Percentiles rank a stretch among this genome's conserved stretches.
Conservation (phyloP, 768 basidiomycete genomes). For the Steccherinum ochraceum region DNA sequence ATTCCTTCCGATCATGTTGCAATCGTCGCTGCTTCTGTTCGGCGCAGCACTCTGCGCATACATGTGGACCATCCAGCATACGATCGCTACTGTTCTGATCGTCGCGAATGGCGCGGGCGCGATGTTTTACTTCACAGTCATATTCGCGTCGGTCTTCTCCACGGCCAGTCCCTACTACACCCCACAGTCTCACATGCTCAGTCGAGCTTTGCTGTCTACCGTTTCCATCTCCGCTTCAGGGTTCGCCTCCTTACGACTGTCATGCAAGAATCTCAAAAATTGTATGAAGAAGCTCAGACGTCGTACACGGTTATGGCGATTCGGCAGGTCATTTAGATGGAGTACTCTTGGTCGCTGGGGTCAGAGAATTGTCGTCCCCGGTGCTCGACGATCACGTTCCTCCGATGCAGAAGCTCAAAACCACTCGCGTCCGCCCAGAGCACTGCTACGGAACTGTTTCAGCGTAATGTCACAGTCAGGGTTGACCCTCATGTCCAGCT, state of each 20-base stretch:
- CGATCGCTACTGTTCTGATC: constrained; percentile 8
- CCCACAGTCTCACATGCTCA: not conserved
- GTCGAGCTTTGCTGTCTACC: too few relatives aligned
- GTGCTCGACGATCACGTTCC: too few relatives aligned
- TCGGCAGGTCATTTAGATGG: not conserved
- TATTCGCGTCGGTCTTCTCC: not conserved
- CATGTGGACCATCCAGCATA: constrained; percentile 2
- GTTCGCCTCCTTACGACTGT: not conserved
- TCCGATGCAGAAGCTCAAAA: too few relatives aligned
- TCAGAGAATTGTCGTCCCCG: not conserved
- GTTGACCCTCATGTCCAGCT: not conserved
- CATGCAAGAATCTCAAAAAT: too few relatives aligned
- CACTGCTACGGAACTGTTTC: not conserved
- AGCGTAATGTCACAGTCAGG: not conserved
- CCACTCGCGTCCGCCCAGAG: too few relatives aligned
- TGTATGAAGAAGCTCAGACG: too few relatives aligned
- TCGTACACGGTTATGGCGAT: not conserved
- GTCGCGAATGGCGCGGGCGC: constrained; percentile 5
- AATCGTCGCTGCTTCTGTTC: constrained; percentile 13
- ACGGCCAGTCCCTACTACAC: not conserved
- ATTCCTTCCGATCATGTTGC: constrained; percentile 10
- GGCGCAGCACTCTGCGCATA: constrained; percentile 9
- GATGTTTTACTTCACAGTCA: constrained; percentile 9
- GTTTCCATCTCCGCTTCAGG: not conserved
- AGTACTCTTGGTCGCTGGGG: not conserved